Evolutionary conservation across 2,329 filamentous ascomycete species (phyloP).

Genomic region (Cladophialophora exuberans): DNA sequence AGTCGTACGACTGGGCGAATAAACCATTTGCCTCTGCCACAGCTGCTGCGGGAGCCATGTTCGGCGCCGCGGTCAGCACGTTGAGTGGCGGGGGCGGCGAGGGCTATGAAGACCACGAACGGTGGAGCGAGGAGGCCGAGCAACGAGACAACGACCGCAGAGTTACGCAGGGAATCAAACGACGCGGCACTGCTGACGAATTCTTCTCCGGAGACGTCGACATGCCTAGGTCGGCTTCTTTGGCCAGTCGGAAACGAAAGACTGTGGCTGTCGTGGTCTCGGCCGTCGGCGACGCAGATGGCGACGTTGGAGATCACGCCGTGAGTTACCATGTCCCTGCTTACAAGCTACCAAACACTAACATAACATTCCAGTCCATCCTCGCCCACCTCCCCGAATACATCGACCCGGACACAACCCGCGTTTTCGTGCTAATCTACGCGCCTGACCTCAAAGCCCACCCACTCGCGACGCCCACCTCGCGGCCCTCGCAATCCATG

Average conservation of each 20-base stretch:
- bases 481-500: slow-evolving; percentile 52
- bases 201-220: slow-evolving; percentile 33
- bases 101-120: slow-evolving; percentile 81
- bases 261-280: slow-evolving; percentile 88
- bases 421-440: slow-evolving; percentile 88
- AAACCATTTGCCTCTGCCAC: slow-evolving; percentile 79
- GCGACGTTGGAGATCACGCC: slow-evolving; percentile 73
- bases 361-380: slow-evolving; percentile 65
- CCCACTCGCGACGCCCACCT: slow-evolving; percentile 44
- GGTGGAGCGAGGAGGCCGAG: slow-evolving; percentile 89
- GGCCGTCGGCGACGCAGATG: slow-evolving; percentile 67
- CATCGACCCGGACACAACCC: slow-evolving; percentile 71
- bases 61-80: slow-evolving; percentile 79
- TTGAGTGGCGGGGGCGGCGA: slow-evolving; percentile 83
- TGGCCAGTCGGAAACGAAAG: slow-evolving; percentile 57
- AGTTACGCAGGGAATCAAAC: slow-evolving; percentile 25
- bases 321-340: slow-evolving; percentile 57
- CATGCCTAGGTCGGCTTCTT: slow-evolving; percentile 23
- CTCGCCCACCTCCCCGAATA: slow-evolving; percentile 84
- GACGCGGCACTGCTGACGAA: slow-evolving; percentile 38
- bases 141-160: slow-evolving; percentile 55
- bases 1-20: slow-evolving; percentile 81
- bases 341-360: background rate
- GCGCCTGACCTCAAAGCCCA: slow-evolving; percentile 76
- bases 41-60: slow-evolving; percentile 78